Evolutionary conservation across 2,329 filamentous ascomycete genomes (phyloP).

Genomic region (Elsinoe arachidis): DNA sequence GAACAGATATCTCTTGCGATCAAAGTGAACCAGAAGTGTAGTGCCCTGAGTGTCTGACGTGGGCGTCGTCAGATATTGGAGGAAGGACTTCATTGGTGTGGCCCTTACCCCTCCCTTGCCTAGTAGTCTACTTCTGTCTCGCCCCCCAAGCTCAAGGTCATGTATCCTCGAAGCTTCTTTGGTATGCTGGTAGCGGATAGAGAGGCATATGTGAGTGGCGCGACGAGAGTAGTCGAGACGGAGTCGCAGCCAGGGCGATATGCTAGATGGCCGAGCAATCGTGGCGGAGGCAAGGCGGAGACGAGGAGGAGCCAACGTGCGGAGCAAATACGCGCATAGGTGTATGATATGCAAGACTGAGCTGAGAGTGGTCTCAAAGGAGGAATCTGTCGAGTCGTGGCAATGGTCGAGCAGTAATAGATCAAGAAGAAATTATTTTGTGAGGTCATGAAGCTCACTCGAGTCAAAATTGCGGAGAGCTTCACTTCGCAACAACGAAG

Average conservation of each 20-base stretch:
- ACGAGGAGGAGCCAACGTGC: not conserved
- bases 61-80: slow-evolving; percentile 71
- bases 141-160: not conserved
- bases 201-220: not conserved
- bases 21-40: slow-evolving; percentile 67
- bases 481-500: not conserved
- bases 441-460: slow-evolving; percentile 3
- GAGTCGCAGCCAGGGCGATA: not conserved
- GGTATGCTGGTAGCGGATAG: not conserved
- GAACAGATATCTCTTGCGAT: slow-evolving; percentile 74
- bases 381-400: not conserved
- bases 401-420: not conserved
- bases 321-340: not conserved
- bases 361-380: not conserved
- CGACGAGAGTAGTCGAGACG: not conserved
- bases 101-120: not conserved
- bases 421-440: slow-evolving; percentile 6
- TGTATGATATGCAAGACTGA: not conserved
- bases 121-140: not conserved
- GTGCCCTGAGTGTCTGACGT: slow-evolving; percentile 83
- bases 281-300: not conserved
- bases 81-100: slow-evolving; percentile 57
- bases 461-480: not conserved
- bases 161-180: not conserved
- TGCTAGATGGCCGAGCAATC: not conserved